Percentiles rank a stretch among this genome's conserved stretches.
These are phyloP conservation scores for Verticillium zaregamsianum DNA, from an alignment of 2,329 filamentous ascomycete genomes.

Conservation along the genomic window DNA sequence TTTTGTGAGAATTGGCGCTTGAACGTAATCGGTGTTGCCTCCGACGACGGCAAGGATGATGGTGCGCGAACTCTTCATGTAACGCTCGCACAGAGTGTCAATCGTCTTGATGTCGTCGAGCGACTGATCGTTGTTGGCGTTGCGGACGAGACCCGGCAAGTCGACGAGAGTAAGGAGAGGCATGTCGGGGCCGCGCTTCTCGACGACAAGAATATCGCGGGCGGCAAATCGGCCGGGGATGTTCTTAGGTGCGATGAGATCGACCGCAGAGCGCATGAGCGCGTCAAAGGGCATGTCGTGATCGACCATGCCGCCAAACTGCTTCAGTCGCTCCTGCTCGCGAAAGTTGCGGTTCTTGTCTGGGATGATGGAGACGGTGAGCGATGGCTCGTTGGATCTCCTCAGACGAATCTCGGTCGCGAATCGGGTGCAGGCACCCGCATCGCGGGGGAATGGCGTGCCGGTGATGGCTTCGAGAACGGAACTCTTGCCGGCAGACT, in stretches of 20 bases:
- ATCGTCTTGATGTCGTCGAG: constrained; percentile 49
- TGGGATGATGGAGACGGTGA: constrained; percentile 52
- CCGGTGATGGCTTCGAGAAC: constrained; percentile 61
- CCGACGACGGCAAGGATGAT: constrained; percentile 53
- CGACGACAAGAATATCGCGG: constrained; percentile 51
- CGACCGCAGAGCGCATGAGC: constrained; percentile 47
- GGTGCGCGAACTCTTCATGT: constrained; percentile 52
- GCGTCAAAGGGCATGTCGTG: constrained; percentile 41
- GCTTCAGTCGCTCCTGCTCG: constrained; percentile 42
- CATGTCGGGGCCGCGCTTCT: constrained; percentile 55
- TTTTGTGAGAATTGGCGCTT: constrained; percentile 47
- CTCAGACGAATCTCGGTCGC: constrained; percentile 57
- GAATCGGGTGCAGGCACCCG: constrained; percentile 58
- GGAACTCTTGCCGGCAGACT: constrained; percentile 61
- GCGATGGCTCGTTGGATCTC: constrained; percentile 35
- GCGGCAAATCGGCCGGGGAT: constrained; percentile 47
- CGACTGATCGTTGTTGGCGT: constrained; percentile 49
- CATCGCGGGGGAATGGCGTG: constrained; percentile 56
- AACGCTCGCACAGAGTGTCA: constrained; percentile 44
- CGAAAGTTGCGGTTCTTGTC: constrained; percentile 41
- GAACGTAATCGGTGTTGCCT: constrained; percentile 51
- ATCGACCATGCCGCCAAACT: constrained; percentile 43
- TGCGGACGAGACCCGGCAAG: constrained; percentile 53
- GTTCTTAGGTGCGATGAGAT: constrained; percentile 46
- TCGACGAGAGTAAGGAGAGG: constrained; percentile 59